Evolutionary conservation across 805 yeast genomes (phyloP), one percentile per base, ranked within the genome.

Genomic region (Candida orba): DNA sequence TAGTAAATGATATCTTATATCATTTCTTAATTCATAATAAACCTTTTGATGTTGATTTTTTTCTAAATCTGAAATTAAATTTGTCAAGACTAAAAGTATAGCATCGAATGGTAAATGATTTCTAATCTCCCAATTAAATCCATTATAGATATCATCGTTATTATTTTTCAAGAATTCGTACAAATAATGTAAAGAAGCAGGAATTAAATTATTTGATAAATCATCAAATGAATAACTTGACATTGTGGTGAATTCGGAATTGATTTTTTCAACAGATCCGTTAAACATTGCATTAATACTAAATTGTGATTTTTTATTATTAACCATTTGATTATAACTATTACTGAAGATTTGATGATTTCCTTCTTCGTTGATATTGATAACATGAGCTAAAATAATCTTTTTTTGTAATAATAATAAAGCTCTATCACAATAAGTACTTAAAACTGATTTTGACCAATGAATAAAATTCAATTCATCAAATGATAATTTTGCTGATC

Each of bases 21-120:
- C 66, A 40, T 58, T 60, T 42, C 68, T 64, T 45, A 68, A 48
- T 39, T 58, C 62, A 41, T 53, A 56, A 4, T 45, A 37, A 20
- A 40, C 45, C 38, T 54, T 52, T 25, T 59, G 53, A 12, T 60
- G 52, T 9, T 60, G 52, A 45, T 65, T 65, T 43, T 54, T 54
- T 34, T 56, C 61, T 54, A 76, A 64, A 54, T 78, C 79, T 8
- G 76, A 72, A 3, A 75, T 69, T 40, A 78, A 65, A 29, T 78
- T 73, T 13, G 76, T 72, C 50, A 75, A 64, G 46, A 77, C 60
- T 42, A 78, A 56, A 13, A 77, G 72, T 14, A 78, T 68, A 8
- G 80, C 76, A 57, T 78, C 82, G 41, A 78, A 64, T 3, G 84
- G 84, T 39, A 78, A 69, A n/a, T 76, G 75, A 37, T 80, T 65